Evolutionary conservation across 192 early-diverging fungal species (phyloP).

Genomic region (Glomus cerebriforme): DNA sequence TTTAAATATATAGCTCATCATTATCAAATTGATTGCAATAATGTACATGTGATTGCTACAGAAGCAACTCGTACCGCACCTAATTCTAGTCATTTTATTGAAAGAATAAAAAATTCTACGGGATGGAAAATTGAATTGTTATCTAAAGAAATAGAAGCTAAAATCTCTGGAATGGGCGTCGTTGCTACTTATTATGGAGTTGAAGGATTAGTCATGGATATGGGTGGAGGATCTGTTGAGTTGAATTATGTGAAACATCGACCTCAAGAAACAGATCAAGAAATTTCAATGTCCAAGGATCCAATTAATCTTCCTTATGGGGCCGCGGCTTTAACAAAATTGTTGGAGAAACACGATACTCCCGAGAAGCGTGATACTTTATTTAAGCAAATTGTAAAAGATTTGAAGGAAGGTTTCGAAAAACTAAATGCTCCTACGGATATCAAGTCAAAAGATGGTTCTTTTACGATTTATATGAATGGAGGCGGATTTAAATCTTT

Average conservation of each 20-base stretch:
- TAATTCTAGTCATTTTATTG: constrained; percentile 50
- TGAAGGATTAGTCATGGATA: constrained; percentile 56
- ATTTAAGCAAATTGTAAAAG: constrained; percentile 36
- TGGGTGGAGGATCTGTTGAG: constrained; percentile 60
- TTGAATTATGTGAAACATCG: constrained; percentile 54
- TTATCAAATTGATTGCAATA: constrained; percentile 38
- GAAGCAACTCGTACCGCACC: constrained; percentile 57
- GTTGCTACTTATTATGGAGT: constrained; percentile 55
- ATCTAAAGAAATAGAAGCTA: constrained; percentile 51
- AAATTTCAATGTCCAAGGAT: constrained; percentile 37
- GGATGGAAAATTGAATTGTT: constrained; percentile 47
- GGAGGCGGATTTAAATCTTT: constrained; percentile 59
- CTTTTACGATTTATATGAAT: constrained; percentile 46
- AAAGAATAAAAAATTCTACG: constrained; percentile 46
- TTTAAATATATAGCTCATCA: constrained; percentile 51
- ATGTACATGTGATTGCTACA: constrained; percentile 56
- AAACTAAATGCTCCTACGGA: constrained; percentile 26
- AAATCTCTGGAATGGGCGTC: constrained; percentile 53
- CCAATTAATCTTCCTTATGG: constrained; percentile 54
- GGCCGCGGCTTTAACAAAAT: constrained; percentile 48
- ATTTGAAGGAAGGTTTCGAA: constrained; percentile 43
- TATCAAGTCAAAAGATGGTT: constrained; percentile 40
- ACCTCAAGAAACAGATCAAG: constrained; percentile 26
- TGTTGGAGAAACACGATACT: constrained; percentile 28
- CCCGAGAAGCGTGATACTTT: constrained; percentile 21